These are phyloP conservation scores for Petasospora rhodanensis DNA, from an alignment of 1,139 yeast genomes.

Conservation along the genomic window DNA sequence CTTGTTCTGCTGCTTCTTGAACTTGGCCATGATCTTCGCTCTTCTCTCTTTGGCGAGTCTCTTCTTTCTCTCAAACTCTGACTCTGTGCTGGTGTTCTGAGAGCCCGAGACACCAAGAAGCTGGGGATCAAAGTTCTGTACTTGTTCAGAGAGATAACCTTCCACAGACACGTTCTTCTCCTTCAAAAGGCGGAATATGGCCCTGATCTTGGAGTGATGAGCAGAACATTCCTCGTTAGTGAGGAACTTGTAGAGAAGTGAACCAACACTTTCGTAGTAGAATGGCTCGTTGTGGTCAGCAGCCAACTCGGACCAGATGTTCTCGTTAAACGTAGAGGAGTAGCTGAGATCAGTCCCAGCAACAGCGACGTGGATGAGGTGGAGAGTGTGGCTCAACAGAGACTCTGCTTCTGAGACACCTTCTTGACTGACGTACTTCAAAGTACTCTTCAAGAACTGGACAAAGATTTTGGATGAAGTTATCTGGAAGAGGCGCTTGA, in stretches of 20 bases:
- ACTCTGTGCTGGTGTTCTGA: constrained; percentile 20
- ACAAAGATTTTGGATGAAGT: constrained; percentile 50
- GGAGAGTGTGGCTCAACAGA: constrained; percentile 55
- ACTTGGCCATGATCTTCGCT: constrained; percentile 67
- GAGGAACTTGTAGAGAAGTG: constrained; percentile 42
- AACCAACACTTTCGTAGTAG: constrained; percentile 39
- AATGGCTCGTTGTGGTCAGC: constrained; percentile 36
- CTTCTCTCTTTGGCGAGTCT: constrained; percentile 69
- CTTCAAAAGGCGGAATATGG: constrained; percentile 42
- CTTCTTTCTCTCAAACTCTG: constrained; percentile 57
- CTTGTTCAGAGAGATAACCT: constrained; percentile 30
- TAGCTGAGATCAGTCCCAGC: constrained; percentile 23
- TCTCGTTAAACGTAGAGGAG: constrained; percentile 17
- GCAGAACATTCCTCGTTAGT: constrained; percentile 35
- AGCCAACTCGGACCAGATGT: constrained; percentile 33
- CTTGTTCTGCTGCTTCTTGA: constrained; percentile 70
- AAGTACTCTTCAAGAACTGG: constrained; percentile 45
- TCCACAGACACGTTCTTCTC: constrained; percentile 26
- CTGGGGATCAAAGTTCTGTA: constrained; percentile 28
- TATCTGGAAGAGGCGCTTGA: constrained; percentile 39
- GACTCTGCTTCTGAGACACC: constrained; percentile 46
- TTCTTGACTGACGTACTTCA: constrained; percentile 39
- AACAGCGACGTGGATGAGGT: constrained; percentile 56
- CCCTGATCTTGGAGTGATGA: constrained; percentile 50
- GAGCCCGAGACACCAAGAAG: constrained; percentile 18